Percentiles rank a stretch among this genome's conserved stretches.
These are phyloP conservation scores for Saururus chinensis DNA, from an alignment of 164 flowering plant genomes.

Conservation along the genomic window DNA sequence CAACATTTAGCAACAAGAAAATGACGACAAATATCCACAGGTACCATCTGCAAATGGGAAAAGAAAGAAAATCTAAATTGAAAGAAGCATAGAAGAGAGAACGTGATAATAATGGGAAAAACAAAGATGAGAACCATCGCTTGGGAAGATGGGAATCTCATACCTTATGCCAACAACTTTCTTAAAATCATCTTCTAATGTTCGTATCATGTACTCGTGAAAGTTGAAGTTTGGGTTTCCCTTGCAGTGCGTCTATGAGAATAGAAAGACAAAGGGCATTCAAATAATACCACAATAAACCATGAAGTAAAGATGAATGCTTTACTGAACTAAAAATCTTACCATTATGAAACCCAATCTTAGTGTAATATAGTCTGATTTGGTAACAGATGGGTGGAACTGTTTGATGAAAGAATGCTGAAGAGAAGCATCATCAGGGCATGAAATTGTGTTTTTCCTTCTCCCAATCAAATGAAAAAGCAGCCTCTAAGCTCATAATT, in stretches of 20 bases:
- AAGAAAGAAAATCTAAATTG: not conserved
- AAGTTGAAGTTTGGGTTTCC: conserved; percentile 41
- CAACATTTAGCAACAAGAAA: conserved; percentile 69
- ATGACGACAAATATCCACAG: conserved; percentile 78
- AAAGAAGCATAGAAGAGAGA: not conserved
- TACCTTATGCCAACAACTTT: conserved; percentile 77
- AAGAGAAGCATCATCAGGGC: not conserved
- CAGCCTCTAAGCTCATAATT: too few relatives aligned
- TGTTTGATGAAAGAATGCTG: conserved; percentile 52
- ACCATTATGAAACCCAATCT: conserved; percentile 30
- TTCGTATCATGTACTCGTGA: conserved; percentile 62
- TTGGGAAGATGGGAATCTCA: not conserved
- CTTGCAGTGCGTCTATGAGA: conserved; percentile 49
- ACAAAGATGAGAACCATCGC: too few relatives aligned
- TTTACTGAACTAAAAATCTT: not conserved
- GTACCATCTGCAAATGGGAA: conserved; percentile 42
- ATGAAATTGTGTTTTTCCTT: too few relatives aligned
- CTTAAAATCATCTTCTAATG: conserved; percentile 59
- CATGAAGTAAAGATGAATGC: not conserved
- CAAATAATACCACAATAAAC: too few relatives aligned
- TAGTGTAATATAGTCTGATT: conserved; percentile 48
- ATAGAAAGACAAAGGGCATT: not conserved
- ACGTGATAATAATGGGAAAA: not conserved
- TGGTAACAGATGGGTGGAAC: conserved; percentile 49
- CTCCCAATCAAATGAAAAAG: too few relatives aligned